phyloP scores from a whole-genome alignment of 441 rosid species.

The Pelargonium fulgidum region DNA sequence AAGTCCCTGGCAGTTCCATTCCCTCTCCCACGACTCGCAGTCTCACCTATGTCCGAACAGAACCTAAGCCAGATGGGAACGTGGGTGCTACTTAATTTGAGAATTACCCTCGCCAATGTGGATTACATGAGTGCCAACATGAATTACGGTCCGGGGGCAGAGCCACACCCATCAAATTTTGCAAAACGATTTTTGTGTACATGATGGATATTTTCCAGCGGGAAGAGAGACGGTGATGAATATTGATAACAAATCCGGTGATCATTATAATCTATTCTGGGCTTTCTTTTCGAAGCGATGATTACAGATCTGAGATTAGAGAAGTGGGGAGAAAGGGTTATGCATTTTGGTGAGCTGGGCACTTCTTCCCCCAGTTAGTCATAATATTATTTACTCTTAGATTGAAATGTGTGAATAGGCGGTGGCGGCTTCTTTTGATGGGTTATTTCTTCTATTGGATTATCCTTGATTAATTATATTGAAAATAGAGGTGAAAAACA shows the following conservation, averaged over 20 bases:
- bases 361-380: slow-evolving; percentile 9
- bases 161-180: slow-evolving; percentile 7
- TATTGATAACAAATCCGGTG: background rate
- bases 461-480: background rate
- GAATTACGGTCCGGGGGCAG: background rate
- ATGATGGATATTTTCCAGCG: slow-evolving; percentile 16
- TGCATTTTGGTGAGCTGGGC: slow-evolving; percentile 3
- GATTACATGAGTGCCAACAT: background rate
- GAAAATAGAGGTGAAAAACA: background rate
- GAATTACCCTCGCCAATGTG: background rate
- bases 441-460: background rate
- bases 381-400: slow-evolving; percentile 11
- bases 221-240: slow-evolving; percentile 6
- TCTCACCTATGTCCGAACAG: slow-evolving; percentile 74
- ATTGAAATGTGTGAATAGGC: slow-evolving; percentile 36
- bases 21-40: slow-evolving; percentile 44
- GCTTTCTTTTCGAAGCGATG: background rate
- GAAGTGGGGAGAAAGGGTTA: background rate
- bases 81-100: slow-evolving; percentile 24
- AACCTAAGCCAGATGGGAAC: slow-evolving; percentile 45
- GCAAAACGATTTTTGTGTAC: slow-evolving; percentile 22
- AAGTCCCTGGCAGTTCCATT: slow-evolving; percentile 24
- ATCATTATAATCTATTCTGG: background rate
- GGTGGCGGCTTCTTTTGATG: slow-evolving; percentile 5
- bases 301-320: background rate